These are phyloP conservation scores for Pistacia vera DNA, from an alignment of 345 rosid genomes.

Conservation along the genomic window DNA sequence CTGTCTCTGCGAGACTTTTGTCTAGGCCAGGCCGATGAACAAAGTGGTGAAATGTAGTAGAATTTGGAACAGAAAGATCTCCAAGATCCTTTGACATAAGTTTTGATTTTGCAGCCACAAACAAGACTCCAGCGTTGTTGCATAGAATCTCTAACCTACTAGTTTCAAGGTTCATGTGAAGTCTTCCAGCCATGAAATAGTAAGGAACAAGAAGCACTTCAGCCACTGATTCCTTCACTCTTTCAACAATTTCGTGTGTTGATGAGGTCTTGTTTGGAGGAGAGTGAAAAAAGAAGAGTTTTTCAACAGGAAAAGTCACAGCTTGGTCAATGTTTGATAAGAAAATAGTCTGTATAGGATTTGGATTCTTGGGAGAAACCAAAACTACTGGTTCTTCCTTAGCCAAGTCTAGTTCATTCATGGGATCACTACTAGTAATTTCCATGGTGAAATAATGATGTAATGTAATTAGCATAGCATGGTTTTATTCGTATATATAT, in stretches of 20 bases:
- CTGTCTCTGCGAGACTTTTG: constrained; percentile 19
- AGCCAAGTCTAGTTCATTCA: constrained; percentile 11
- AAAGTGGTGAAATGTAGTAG: constrained; percentile 21
- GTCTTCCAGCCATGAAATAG: constrained; percentile 36
- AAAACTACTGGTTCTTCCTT: constrained; percentile 13
- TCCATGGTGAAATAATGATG: background rate
- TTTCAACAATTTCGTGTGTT: background rate
- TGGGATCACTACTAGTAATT: background rate
- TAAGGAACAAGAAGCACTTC: constrained; percentile 27
- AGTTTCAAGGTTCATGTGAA: constrained; percentile 13
- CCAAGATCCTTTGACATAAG: constrained; percentile 24
- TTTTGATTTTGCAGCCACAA: constrained; percentile 26
- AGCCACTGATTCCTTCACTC: constrained; percentile 26
- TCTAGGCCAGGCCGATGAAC: constrained; percentile 25
- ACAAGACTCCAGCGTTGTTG: constrained; percentile 25
- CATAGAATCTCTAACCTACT: constrained; percentile 22
- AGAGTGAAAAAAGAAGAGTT: constrained; percentile 19
- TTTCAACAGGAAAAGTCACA: constrained; percentile 26
- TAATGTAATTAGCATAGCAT: background rate
- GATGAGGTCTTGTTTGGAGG: background rate
- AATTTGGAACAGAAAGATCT: constrained; percentile 25
- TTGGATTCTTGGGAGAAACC: constrained; percentile 19
- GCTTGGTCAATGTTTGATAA: constrained; percentile 31
- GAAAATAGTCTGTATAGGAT: constrained; percentile 10
- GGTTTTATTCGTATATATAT: background rate